These are phyloP conservation scores for Groenewaldozyma tartarivorans DNA, from an alignment of 805 yeast genomes.

Conservation along the genomic window DNA sequence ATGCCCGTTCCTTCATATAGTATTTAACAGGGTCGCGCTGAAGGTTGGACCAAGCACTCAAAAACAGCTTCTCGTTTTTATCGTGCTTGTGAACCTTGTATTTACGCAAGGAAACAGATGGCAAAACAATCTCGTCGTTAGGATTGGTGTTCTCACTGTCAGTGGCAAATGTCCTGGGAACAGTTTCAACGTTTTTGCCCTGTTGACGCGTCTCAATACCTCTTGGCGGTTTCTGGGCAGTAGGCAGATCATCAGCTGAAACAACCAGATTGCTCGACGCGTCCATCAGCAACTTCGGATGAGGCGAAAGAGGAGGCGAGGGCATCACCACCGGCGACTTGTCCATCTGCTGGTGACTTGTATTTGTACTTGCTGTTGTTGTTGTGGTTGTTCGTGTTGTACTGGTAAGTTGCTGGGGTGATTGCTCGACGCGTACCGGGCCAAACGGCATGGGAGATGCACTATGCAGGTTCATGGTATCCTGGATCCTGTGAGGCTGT, in stretches of 20 bases:
- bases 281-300: conserved; percentile 14
- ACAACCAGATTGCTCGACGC: conserved; percentile 1
- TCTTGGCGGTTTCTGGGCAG: not conserved
- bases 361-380: not conserved
- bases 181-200: not conserved
- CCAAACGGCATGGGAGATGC: too few relatives aligned
- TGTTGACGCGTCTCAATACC: not conserved
- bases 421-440: too few relatives aligned
- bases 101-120: not conserved
- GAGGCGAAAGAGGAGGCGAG: conserved; percentile 28
- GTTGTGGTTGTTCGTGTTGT: conserved; percentile 2
- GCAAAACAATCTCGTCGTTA: not conserved
- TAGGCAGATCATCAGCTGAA: conserved; percentile 5
- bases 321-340: conserved; percentile 17
- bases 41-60: conserved; percentile 23
- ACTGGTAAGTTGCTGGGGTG: too few relatives aligned
- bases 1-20: conserved; percentile 22
- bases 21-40: conserved; percentile 23
- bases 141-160: not conserved
- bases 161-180: not conserved
- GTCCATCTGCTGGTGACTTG: conserved; percentile 1
- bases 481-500: too few relatives aligned
- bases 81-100: conserved; percentile 13
- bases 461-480: too few relatives aligned
- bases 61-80: conserved; percentile 19